Evolutionary conservation across 495 filamentous ascomycete species (phyloP).

Genomic region (Tetracladium setigerum): DNA sequence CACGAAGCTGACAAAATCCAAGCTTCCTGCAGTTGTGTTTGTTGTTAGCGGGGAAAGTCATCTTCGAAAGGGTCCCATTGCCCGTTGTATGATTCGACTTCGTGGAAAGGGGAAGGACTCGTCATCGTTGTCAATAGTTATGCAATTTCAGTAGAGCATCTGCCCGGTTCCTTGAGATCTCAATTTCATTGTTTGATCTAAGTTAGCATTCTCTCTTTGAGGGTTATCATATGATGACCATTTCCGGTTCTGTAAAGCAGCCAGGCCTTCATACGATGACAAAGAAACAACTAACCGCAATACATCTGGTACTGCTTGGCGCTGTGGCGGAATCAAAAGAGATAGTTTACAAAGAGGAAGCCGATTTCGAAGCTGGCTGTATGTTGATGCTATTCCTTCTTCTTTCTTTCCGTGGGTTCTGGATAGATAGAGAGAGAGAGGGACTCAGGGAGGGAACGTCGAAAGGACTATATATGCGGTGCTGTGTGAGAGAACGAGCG

Average conservation of each 20-base stretch:
- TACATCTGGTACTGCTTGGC: background rate
- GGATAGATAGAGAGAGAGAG: too few relatives aligned
- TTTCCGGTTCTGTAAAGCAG: background rate
- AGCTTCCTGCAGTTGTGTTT: slow-evolving; percentile 2
- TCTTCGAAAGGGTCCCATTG: too few relatives aligned
- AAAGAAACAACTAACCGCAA: background rate
- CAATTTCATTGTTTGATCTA: background rate
- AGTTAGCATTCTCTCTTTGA: background rate
- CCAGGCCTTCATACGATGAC: too few relatives aligned
- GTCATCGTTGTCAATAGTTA: background rate
- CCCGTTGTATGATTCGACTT: slow-evolving; percentile 1
- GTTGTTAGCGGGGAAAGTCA: background rate
- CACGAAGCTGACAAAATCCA: slow-evolving; percentile 3
- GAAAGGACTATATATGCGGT: too few relatives aligned
- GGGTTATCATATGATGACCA: background rate
- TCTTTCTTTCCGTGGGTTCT: too few relatives aligned
- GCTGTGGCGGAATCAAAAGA: background rate
- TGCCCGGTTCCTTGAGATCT: background rate
- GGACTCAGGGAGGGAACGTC: too few relatives aligned
- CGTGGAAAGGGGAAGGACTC: background rate
- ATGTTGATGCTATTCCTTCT: too few relatives aligned
- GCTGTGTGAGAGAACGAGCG: too few relatives aligned
- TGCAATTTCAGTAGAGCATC: background rate
- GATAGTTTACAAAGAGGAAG: slow-evolving; percentile 1
- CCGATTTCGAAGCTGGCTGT: background rate